Conservation (phyloP, 192 early-diverging fungal species). For the Umbelopsis ramanniana region DNA sequence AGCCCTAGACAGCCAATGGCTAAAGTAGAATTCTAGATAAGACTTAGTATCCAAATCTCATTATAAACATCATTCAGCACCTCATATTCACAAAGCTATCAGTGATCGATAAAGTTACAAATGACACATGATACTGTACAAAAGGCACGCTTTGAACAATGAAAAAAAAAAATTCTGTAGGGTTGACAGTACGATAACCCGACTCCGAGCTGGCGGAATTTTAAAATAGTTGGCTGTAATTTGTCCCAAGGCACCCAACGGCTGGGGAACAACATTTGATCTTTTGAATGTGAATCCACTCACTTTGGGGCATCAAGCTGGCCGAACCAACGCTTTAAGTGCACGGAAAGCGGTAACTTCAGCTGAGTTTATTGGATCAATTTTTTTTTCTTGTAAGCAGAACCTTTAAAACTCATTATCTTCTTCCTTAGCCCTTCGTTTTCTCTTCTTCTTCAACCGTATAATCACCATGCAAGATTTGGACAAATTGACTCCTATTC, state of each 20-base stretch:
- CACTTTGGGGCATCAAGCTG: slow-evolving; percentile 2
- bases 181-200: background rate
- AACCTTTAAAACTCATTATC: slow-evolving; percentile 1
- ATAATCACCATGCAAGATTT: slow-evolving; percentile 18
- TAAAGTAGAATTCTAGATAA: slow-evolving; percentile 16
- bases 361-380: slow-evolving; percentile 1
- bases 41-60: background rate
- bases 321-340: background rate
- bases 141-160: background rate
- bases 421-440: slow-evolving; percentile 21
- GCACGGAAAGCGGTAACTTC: background rate
- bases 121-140: too few relatives aligned
- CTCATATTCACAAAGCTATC: too few relatives aligned
- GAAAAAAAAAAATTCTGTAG: background rate
- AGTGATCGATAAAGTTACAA: too few relatives aligned
- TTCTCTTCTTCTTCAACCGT: background rate
- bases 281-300: slow-evolving; percentile 2
- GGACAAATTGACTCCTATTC: slow-evolving; percentile 33
- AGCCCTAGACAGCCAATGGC: slow-evolving; percentile 28
- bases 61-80: background rate
- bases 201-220: background rate
- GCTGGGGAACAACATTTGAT: slow-evolving; percentile 14
- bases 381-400: slow-evolving; percentile 14
- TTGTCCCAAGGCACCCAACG: slow-evolving; percentile 15
- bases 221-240: background rate